Conservation (phyloP, 2,329 filamentous ascomycete species). For the Chrysoporthe cubensis region DNA sequence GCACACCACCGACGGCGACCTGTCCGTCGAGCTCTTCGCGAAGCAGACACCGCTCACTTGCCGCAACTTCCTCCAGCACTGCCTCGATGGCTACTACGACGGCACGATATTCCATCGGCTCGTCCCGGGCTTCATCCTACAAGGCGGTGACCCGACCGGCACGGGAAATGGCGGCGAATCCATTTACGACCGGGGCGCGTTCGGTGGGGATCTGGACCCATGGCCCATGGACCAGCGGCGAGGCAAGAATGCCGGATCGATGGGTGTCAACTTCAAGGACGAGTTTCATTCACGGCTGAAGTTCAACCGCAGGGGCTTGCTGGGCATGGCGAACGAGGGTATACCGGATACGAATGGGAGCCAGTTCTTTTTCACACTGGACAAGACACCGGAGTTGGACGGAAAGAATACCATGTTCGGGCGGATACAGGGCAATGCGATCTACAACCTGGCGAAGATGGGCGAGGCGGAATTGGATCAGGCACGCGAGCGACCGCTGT, state of each 20-base stretch:
- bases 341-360: slow-evolving; percentile 81
- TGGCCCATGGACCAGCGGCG: slow-evolving; percentile 69
- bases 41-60: slow-evolving; percentile 90
- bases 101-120: slow-evolving; percentile 93
- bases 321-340: slow-evolving; percentile 96
- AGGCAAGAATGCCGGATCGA: slow-evolving; percentile 63
- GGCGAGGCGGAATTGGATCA: slow-evolving; percentile 83
- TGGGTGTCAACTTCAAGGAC: slow-evolving; percentile 70
- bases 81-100: slow-evolving; percentile 93
- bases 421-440: slow-evolving; percentile 87
- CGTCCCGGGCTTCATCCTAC: slow-evolving; percentile 88
- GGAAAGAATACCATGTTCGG: slow-evolving; percentile 95
- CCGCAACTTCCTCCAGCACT: slow-evolving; percentile 94
- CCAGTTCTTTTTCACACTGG: slow-evolving; percentile 96
- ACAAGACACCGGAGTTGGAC: slow-evolving; percentile 80
- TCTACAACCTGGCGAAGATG: slow-evolving; percentile 95
- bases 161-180: slow-evolving; percentile 90
- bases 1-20: slow-evolving; percentile 86
- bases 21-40: slow-evolving; percentile 91
- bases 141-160: slow-evolving; percentile 92
- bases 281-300: slow-evolving; percentile 92
- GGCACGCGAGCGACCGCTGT: slow-evolving; percentile 80
- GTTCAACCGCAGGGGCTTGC: slow-evolving; percentile 85
- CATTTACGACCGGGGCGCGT: slow-evolving; percentile 85
- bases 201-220: slow-evolving; percentile 72